These are phyloP conservation scores for Sechiopsis laciniata DNA, from an alignment of 306 rosid genomes.

Conservation along the genomic window DNA sequence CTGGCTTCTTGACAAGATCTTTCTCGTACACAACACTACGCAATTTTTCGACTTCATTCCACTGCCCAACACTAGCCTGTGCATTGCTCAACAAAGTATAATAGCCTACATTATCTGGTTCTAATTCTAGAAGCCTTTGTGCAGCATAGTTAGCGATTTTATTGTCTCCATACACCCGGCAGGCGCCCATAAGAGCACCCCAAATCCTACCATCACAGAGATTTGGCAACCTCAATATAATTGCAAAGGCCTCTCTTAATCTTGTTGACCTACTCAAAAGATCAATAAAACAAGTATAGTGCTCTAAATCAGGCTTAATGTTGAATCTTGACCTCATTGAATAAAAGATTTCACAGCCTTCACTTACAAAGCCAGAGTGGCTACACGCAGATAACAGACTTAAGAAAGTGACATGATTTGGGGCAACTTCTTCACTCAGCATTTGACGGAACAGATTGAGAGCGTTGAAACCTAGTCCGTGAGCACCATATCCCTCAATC, in stretches of 20 bases:
- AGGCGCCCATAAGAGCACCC: constrained; percentile 57
- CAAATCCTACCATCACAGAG: constrained; percentile 50
- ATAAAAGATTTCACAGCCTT: constrained; percentile 39
- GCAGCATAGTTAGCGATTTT: constrained; percentile 45
- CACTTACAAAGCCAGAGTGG: constrained; percentile 53
- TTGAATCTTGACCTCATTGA: constrained; percentile 48
- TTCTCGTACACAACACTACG: constrained; percentile 42
- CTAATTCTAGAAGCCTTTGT: constrained; percentile 45
- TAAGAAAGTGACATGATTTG: constrained; percentile 47
- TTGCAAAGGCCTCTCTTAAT: constrained; percentile 44
- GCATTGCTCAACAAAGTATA: constrained; percentile 46
- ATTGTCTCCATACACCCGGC: constrained; percentile 37
- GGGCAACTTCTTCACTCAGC: constrained; percentile 34
- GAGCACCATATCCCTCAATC: constrained; percentile 55
- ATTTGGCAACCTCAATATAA: constrained; percentile 38
- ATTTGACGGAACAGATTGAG: constrained; percentile 32
- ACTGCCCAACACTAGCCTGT: constrained; percentile 46
- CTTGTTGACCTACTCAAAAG: constrained; percentile 45
- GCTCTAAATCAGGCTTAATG: constrained; percentile 47
- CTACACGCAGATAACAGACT: constrained; percentile 56
- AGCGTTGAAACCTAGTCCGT: constrained; percentile 43
- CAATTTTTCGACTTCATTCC: constrained; percentile 49
- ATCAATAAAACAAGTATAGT: constrained; percentile 54
- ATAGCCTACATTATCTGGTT: constrained; percentile 49
- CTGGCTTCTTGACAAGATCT: constrained; percentile 51